Percentiles rank a stretch among this genome's conserved stretches.
Conservation (phyloP, 768 basidiomycete genomes). For the Phanerochaete carnosa region DNA sequence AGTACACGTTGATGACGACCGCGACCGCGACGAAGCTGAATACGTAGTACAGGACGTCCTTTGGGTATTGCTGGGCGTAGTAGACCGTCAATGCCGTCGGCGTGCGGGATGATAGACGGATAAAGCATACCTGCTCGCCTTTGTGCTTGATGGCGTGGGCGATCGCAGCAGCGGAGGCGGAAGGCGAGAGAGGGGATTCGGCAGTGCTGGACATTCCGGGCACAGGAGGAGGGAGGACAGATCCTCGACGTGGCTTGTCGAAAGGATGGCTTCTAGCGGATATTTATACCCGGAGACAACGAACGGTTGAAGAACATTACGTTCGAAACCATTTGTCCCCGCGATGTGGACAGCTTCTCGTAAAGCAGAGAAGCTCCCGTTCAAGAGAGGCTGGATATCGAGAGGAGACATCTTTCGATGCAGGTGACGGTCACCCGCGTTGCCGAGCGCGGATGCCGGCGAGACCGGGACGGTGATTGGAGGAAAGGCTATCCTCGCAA, state of each 20-base stretch:
- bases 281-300: not conserved
- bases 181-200: not conserved
- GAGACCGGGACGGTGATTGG: not conserved
- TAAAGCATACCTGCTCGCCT: conserved; percentile 8
- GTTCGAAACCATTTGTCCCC: not conserved
- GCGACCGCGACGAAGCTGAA: conserved; percentile 15
- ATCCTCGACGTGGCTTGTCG: not conserved
- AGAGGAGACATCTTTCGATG: not conserved
- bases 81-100: not conserved
- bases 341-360: not conserved
- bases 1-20: conserved; percentile 14
- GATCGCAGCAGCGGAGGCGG: conserved; percentile 8
- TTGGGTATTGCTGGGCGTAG: conserved; percentile 13
- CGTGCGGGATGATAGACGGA: not conserved
- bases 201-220: not conserved
- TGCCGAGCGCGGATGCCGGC: not conserved
- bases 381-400: not conserved
- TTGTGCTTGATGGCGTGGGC: conserved; percentile 11
- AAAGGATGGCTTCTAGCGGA: not conserved
- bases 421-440: not conserved
- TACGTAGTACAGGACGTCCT: conserved; percentile 16
- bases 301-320: not conserved
- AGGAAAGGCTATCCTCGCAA: too few relatives aligned
- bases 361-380: not conserved
- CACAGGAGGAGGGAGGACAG: not conserved